Evolutionary conservation across 768 basidiomycete species (phyloP), one percentile per base, ranked within the genome.

Genomic region (Fomitopsis serialis): DNA sequence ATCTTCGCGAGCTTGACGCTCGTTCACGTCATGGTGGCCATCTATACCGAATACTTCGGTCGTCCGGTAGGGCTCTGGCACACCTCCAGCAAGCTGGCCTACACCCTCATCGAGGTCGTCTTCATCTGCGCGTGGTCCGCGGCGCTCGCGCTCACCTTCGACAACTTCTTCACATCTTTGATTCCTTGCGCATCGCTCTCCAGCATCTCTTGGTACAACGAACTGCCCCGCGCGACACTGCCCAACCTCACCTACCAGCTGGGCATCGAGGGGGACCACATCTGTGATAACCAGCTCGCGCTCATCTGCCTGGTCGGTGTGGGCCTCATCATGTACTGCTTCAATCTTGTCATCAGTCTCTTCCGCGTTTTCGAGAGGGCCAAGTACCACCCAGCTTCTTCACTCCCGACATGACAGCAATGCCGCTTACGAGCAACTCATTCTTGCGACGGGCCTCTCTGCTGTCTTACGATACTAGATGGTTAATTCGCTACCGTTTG

Each of bases 81-180:
- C 48, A 92, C 93, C 29, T 91, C 90, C 29, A 82, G 76, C 47
- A 95, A 95, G 69, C 79, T 94, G 35, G 82, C 87, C 2, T 86
- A 94, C 63, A 95, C 92, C 7, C 79, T 95, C 29, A 78, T 84
- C 44, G 94, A 96, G 73, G 87, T 93, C 43, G 74, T 92, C 51
- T 93, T 92, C 67, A 92, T 93, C 60, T 95, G 92, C 69, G 81
- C 87, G n/a, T 96, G 92, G 92, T 92, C 90, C 53, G 89, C 91
- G 29, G 85, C 88, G 15, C 78, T 95, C 50, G 90, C 91, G 17
- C 84, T 95, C 50, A 84, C 81, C 57, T 92, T 95, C 70, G 91
- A 95, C 75, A 92, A 96, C 64, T 92, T 85, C 69, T 92, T 94
- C 72, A 94, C 92, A 4, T 89, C 91, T 2, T 72, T 83, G 22